Conservation (phyloP, 441 rosid genomes). For the Biscutella auriculata region DNA sequence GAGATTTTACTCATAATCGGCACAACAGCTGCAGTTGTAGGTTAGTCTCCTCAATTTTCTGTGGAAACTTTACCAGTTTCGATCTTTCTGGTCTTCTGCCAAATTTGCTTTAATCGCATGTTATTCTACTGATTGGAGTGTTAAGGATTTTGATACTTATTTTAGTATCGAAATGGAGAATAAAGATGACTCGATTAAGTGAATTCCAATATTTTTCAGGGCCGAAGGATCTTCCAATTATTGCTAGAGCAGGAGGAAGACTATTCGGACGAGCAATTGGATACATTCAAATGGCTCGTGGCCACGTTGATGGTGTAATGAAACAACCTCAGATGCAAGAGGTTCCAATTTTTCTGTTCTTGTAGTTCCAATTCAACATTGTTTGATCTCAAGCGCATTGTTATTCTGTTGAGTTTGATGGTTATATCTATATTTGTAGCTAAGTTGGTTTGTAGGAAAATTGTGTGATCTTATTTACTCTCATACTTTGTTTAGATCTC, state of each 20-base stretch:
- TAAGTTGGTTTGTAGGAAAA: not conserved
- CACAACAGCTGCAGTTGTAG: conserved; percentile 64
- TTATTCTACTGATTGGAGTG: not conserved
- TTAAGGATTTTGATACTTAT: not conserved
- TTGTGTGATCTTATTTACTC: not conserved
- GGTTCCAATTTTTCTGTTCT: conserved; percentile 32
- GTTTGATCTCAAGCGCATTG: not conserved
- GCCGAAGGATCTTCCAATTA: conserved; percentile 64
- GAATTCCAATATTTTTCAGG: conserved; percentile 24
- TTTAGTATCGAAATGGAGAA: too few species aligned
- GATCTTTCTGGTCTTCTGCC: not conserved
- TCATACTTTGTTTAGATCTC: conserved; percentile 37
- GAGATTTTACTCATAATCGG: conserved; percentile 64
- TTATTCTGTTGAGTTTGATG: not conserved
- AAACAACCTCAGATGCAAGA: conserved; percentile 83
- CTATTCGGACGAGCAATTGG: conserved; percentile 73
- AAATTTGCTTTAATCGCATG: not conserved
- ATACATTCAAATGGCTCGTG: conserved; percentile 77
- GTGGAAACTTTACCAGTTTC: not conserved
- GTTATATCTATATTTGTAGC: not conserved
- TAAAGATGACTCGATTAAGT: not conserved
- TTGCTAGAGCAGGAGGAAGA: conserved; percentile 69
- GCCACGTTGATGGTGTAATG: conserved; percentile 70
- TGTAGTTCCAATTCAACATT: not conserved
- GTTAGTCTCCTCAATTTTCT: conserved; percentile 26